Conservation (phyloP, 176 grass and related monocot species). For the Tuctoria greenei region DNA sequence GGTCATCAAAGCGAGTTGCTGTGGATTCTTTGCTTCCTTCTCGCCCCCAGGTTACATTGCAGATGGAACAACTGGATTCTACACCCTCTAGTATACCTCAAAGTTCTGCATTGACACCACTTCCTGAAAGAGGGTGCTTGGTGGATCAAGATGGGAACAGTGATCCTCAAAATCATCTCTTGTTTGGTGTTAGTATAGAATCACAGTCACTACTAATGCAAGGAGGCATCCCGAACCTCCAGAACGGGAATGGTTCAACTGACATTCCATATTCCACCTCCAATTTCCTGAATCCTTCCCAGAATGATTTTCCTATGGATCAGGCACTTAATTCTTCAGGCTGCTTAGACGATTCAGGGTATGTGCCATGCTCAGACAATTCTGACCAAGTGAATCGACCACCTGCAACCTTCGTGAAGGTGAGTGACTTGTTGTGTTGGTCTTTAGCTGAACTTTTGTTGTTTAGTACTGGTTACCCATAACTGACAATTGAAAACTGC, state of each 20-base stretch:
- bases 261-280: constrained; percentile 66
- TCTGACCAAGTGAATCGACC: constrained; percentile 57
- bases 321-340: constrained; percentile 56
- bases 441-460: neutral
- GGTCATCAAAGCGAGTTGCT: constrained; percentile 71
- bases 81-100: constrained; percentile 50
- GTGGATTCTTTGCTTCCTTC: constrained; percentile 67
- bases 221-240: constrained; percentile 57
- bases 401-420: constrained; percentile 85
- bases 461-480: neutral
- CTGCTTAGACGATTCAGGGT: constrained; percentile 71
- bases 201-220: constrained; percentile 68
- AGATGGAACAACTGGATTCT: constrained; percentile 63
- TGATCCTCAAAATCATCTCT: constrained; percentile 70
- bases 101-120: constrained; percentile 54
- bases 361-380: constrained; percentile 58
- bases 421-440: constrained; percentile 20
- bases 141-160: constrained; percentile 68
- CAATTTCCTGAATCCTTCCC: constrained; percentile 77
- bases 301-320: constrained; percentile 71
- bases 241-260: constrained; percentile 57
- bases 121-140: constrained; percentile 74
- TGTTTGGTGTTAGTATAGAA: constrained; percentile 81
- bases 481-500: neutral
- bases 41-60: constrained; percentile 37